Conservation (phyloP, 495 filamentous ascomycete species). For the Annulohypoxylon bovei region DNA sequence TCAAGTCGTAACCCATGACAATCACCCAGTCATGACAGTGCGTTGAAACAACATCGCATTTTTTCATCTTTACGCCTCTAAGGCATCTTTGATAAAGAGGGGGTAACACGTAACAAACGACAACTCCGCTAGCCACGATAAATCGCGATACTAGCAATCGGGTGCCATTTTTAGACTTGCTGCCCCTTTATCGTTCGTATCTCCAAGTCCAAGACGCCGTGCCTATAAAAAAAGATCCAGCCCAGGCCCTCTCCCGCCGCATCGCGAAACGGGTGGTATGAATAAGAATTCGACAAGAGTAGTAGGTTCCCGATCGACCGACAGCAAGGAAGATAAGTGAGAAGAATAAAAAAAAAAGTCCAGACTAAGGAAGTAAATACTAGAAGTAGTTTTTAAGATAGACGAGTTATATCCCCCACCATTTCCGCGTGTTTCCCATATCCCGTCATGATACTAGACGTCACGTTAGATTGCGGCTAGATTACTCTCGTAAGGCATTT, state of each 20-base stretch:
- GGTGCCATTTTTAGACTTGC: slow-evolving; percentile 7
- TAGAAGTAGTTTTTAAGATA: slow-evolving; percentile 33
- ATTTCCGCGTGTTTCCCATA: slow-evolving; percentile 41
- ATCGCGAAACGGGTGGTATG: slow-evolving; percentile 31
- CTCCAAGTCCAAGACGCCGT: slow-evolving; percentile 44
- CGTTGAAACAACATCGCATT: slow-evolving; percentile 27
- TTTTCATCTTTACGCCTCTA: slow-evolving; percentile 19
- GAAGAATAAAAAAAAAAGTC: slow-evolving; percentile 29
- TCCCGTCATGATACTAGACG: slow-evolving; percentile 43
- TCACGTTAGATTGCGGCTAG: slow-evolving; percentile 21
- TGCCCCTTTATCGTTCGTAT: slow-evolving; percentile 37
- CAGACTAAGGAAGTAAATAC: slow-evolving; percentile 42
- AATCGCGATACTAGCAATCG: slow-evolving; percentile 15
- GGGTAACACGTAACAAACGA: slow-evolving; percentile 15
- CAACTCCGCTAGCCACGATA: slow-evolving; percentile 14
- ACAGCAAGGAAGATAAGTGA: slow-evolving; percentile 6
- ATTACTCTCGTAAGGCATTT: slow-evolving; percentile 58
- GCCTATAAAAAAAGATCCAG: slow-evolving; percentile 32
- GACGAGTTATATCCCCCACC: slow-evolving; percentile 28
- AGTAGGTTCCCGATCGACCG: slow-evolving; percentile 25
- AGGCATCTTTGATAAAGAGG: slow-evolving; percentile 12
- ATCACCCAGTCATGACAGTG: background rate
- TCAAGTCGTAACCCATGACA: background rate
- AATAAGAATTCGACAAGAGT: slow-evolving; percentile 28
- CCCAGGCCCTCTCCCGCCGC: slow-evolving; percentile 24